Base-by-base conservation (phyloP, 192 early-diverging fungal species). In the Dissophora ornata region DNA sequence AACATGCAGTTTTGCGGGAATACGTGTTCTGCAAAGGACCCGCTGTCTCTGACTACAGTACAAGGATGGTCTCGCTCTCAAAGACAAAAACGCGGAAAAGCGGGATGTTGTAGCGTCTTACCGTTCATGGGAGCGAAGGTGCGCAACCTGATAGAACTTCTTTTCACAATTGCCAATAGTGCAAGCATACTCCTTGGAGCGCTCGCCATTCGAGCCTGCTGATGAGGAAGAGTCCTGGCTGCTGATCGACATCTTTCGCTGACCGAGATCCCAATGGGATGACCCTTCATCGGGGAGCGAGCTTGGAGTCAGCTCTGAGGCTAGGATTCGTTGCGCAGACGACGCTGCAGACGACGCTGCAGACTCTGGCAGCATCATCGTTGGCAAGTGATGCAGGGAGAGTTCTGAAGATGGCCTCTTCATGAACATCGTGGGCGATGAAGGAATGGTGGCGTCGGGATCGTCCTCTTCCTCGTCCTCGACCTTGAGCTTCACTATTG, bases 111-210 rank as follows among this genome's bases (percentile, higher is more conserved):
- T n/a, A 22, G 38, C 15, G 45, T 38, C 64, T 62, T 67, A 77
- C 62, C 86, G 74, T 53, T 89, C 87, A 56, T 94, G 92, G 42
- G 91, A 90, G 42, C 86, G 86, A 21, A 92, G 86, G 60, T 92
- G 90, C 7, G 89, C 88, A 9, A 86, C 82, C 73, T 92, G 88
- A 50, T 81, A 87, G 46, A 92, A 92, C 53, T 85, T 63, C 61
- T 90, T 90, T 48, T 83, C 83, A 49, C 91, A 92, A 25, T 77
- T 85, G 15, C 67, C 52, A 16, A 84, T 81, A 0, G 82, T 80
- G 56, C 87, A 89, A 8, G 58, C 70, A 44, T 53, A 74, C 47
- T 58, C 55, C 33, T 74, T 77, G 41, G 44, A 28, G 19, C 64
- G 56, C 40, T 60, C 62, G 21, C 70, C 45, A 29, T 30, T 61